Conservation (phyloP, 306 rosid genomes). For the Astragalus glycyphyllos region DNA sequence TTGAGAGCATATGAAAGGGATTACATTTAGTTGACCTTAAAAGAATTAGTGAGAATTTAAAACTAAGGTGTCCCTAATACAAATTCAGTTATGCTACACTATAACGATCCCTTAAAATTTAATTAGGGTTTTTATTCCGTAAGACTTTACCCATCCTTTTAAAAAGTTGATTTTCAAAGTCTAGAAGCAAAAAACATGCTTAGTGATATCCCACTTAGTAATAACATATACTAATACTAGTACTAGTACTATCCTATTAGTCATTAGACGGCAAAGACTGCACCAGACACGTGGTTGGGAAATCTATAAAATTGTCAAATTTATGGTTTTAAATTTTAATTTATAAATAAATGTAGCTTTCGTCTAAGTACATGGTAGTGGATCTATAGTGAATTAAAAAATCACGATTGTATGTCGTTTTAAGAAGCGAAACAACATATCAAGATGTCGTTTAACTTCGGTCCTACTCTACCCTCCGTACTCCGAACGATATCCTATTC, state of each 20-base stretch:
- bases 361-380: slow-evolving; percentile 11
- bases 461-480: slow-evolving; percentile 14
- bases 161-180: neutral
- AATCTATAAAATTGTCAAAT: slow-evolving; percentile 12
- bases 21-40: too few species aligned
- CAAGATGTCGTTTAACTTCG: slow-evolving; percentile 44
- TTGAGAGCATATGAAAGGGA: too few species aligned
- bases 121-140: too few species aligned
- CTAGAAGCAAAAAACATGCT: neutral
- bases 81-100: too few species aligned
- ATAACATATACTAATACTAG: too few species aligned
- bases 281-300: slow-evolving; percentile 19
- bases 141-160: neutral
- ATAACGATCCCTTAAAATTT: too few species aligned
- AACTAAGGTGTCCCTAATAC: too few species aligned
- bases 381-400: neutral
- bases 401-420: slow-evolving; percentile 35
- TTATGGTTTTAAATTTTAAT: slow-evolving; percentile 33
- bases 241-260: too few species aligned
- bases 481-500: neutral
- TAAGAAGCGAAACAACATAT: neutral
- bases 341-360: neutral
- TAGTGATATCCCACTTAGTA: too few species aligned
- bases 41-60: too few species aligned
- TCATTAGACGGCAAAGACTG: neutral